Conservation (phyloP, 148 eudicot species). For the Agrostemma githago region DNA sequence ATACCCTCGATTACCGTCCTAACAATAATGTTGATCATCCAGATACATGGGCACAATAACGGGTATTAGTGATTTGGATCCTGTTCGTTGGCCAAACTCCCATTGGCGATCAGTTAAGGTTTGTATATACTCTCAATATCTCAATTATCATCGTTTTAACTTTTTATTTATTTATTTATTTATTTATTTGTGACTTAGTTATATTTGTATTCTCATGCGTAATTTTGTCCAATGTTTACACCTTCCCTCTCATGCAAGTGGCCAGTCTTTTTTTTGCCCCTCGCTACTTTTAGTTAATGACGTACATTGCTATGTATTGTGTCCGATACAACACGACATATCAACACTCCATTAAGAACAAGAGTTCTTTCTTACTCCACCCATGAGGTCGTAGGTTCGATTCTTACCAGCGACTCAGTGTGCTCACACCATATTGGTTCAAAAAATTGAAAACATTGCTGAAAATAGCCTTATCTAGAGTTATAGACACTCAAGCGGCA, state of each 20-base stretch:
- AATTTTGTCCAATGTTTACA: neutral
- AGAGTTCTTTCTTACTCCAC: too few species aligned
- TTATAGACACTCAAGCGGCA: too few species aligned
- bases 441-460: too few species aligned
- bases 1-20: constrained; percentile 7
- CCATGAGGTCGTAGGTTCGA: too few species aligned
- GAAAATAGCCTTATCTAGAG: too few species aligned
- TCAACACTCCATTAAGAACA: too few species aligned
- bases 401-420: too few species aligned
- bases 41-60: constrained; percentile 94
- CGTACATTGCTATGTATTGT: neutral
- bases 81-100: constrained; percentile 69
- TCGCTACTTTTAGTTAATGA: neutral
- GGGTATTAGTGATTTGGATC: constrained; percentile 67
- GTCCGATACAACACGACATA: neutral
- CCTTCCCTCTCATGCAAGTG: neutral
- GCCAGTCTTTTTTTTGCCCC: neutral
- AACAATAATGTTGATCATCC: constrained; percentile 20
- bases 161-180: neutral
- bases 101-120: constrained; percentile 98
- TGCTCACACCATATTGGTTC: too few species aligned
- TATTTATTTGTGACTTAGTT: neutral
- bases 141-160: neutral
- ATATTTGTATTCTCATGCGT: neutral
- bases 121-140: constrained; percentile 8